Percentiles rank a stretch among this genome's conserved stretches.
phyloP scores from a whole-genome alignment of 2,329 filamentous ascomycete genomes.

The Ophiocordyceps australis region DNA sequence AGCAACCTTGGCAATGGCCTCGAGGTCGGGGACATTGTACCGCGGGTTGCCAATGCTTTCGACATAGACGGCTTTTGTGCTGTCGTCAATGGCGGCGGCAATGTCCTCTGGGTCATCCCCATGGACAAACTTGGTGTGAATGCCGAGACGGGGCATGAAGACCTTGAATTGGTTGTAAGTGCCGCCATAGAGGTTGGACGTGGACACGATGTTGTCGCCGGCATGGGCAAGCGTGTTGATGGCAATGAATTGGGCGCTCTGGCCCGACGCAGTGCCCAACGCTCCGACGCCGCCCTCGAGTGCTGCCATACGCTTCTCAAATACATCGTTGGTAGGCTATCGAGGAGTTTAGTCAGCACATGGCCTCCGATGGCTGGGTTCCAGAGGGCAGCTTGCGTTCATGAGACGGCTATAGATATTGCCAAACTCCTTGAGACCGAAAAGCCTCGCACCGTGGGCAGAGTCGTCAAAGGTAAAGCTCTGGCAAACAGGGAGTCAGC shows the following conservation, averaged over 20 bases:
- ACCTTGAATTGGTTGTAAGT: slow-evolving; percentile 98
- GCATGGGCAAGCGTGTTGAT: slow-evolving; percentile 68
- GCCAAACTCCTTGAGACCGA: slow-evolving; percentile 90
- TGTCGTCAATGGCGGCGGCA: slow-evolving; percentile 69
- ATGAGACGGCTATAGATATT: slow-evolving; percentile 97
- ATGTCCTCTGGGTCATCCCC: slow-evolving; percentile 69
- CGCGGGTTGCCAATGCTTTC: slow-evolving; percentile 89
- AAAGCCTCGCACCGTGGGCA: slow-evolving; percentile 83
- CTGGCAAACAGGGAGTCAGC: slow-evolving; percentile 17
- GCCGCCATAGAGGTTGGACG: slow-evolving; percentile 80
- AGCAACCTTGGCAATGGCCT: slow-evolving; percentile 67
- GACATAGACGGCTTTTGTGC: slow-evolving; percentile 81
- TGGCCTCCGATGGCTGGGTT: background rate
- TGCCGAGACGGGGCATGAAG: slow-evolving; percentile 68
- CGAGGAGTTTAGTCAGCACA: background rate
- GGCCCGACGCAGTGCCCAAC: slow-evolving; percentile 69
- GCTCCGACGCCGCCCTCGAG: slow-evolving; percentile 84
- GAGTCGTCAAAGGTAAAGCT: slow-evolving; percentile 93
- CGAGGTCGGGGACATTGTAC: slow-evolving; percentile 85
- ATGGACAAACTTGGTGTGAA: slow-evolving; percentile 72
- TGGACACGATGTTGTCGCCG: slow-evolving; percentile 87
- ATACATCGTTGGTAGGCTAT: slow-evolving; percentile 81
- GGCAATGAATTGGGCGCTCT: slow-evolving; percentile 83
- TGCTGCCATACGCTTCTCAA: slow-evolving; percentile 92
- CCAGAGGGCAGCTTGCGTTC: slow-evolving; percentile 43